These are phyloP conservation scores for Termitomyces sp. DNA, from an alignment of 768 basidiomycete genomes.

Conservation along the genomic window DNA sequence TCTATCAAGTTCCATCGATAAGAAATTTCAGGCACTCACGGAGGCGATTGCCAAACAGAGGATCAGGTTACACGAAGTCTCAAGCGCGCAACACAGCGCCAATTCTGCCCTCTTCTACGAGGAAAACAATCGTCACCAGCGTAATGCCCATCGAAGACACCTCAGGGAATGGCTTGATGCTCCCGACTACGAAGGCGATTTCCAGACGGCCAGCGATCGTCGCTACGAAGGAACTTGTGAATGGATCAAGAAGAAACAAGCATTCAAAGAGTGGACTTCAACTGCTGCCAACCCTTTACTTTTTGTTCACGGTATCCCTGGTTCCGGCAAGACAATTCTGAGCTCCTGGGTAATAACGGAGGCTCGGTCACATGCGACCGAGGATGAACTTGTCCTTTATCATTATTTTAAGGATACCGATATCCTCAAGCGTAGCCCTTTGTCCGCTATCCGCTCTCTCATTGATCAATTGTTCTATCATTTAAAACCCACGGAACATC, in stretches of 20 bases:
- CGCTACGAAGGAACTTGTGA: constrained; percentile 7
- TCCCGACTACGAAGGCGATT: neutral
- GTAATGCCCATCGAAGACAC: neutral
- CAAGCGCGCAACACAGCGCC: neutral
- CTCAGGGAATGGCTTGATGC: constrained; percentile 1
- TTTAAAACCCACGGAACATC: neutral
- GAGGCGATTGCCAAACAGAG: neutral
- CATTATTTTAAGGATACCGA: neutral
- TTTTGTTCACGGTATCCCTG: neutral
- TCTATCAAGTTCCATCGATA: neutral
- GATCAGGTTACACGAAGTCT: neutral
- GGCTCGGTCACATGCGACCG: neutral
- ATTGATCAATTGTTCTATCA: neutral
- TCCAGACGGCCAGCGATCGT: neutral
- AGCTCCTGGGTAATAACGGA: constrained; percentile 1
- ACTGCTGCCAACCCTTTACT: neutral
- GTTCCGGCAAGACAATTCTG: constrained; percentile 3
- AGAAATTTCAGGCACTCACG: neutral
- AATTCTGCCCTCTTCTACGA: neutral
- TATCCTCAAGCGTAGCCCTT: neutral
- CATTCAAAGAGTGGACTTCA: neutral
- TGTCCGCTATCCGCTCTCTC: constrained; percentile 1
- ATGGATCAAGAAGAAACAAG: neutral
- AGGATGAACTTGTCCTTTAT: neutral
- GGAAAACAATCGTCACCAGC: neutral